Conservation (phyloP, 768 basidiomycete species). For the Trametes cubensis region DNA sequence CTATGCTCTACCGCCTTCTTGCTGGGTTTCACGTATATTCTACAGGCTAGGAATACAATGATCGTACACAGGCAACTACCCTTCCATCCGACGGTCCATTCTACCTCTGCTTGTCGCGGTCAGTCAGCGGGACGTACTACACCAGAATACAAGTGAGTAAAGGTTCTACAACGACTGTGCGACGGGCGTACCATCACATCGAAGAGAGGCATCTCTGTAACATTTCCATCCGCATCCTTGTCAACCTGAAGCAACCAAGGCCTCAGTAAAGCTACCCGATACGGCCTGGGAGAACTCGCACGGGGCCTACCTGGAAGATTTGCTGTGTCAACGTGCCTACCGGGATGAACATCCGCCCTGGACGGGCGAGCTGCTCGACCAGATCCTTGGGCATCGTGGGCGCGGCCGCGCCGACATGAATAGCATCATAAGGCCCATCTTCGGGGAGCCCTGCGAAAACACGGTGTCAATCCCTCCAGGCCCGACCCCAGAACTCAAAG, state of each 20-base stretch:
- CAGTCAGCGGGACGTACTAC: conserved; percentile 75
- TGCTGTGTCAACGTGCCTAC: conserved; percentile 66
- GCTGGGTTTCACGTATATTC: neutral
- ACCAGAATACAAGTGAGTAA: neutral
- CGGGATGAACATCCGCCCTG: conserved; percentile 91
- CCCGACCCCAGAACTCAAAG: neutral
- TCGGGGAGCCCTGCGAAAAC: conserved; percentile 24
- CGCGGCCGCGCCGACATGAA: conserved; percentile 95
- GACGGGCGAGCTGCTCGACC: conserved; percentile 74
- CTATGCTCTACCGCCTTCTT: too few species aligned
- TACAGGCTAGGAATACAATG: neutral
- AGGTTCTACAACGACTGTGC: neutral
- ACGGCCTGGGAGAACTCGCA: neutral
- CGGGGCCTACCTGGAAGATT: conserved; percentile 47
- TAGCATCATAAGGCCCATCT: conserved; percentile 51
- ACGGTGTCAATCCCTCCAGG: neutral
- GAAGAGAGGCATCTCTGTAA: conserved; percentile 70
- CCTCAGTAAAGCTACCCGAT: neutral
- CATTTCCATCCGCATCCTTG: conserved; percentile 69
- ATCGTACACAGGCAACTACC: neutral
- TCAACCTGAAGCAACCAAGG: conserved; percentile 54
- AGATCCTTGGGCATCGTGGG: conserved; percentile 70
- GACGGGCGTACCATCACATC: conserved; percentile 63
- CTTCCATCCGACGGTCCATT: neutral
- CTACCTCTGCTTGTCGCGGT: conserved; percentile 40